Conservation (phyloP, 2,329 filamentous ascomycete species). For the Fusarium praegraminearum region DNA sequence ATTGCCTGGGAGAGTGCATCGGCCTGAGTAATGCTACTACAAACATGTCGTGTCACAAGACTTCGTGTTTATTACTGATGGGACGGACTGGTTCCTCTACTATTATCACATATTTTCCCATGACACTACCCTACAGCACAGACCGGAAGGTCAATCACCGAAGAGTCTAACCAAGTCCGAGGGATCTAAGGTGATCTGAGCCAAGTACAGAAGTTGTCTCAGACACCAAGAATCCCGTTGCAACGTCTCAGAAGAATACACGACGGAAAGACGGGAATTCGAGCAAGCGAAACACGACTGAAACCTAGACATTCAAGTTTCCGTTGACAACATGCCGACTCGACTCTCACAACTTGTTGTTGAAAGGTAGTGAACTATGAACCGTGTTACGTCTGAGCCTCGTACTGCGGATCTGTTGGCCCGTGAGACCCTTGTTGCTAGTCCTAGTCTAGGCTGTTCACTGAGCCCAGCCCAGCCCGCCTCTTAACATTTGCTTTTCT, state of each 20-base stretch:
- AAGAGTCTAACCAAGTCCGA: not conserved
- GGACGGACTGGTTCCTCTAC: not conserved
- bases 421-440: constrained; percentile 33
- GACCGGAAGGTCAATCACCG: constrained; percentile 13
- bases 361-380: constrained; percentile 34
- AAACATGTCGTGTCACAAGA: not conserved
- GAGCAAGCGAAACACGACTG: constrained; percentile 42
- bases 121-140: constrained; percentile 35
- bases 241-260: constrained; percentile 31
- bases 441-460: constrained; percentile 26
- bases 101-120: not conserved
- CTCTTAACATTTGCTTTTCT: constrained; percentile 20
- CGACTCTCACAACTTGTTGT: constrained; percentile 27
- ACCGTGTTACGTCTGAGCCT: constrained; percentile 35
- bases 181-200: constrained; percentile 12
- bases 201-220: constrained; percentile 20
- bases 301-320: constrained; percentile 33
- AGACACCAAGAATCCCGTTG: constrained; percentile 24
- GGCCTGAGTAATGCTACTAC: not conserved
- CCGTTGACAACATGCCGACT: constrained; percentile 20
- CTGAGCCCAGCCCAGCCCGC: constrained; percentile 37
- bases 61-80: constrained; percentile 1
- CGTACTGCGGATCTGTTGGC: constrained; percentile 34
- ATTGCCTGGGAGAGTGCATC: not conserved
- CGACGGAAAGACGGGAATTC: constrained; percentile 8